Conservation (phyloP, 1,284 basidiomycete genomes). For the Marasmius oreades region DNA sequence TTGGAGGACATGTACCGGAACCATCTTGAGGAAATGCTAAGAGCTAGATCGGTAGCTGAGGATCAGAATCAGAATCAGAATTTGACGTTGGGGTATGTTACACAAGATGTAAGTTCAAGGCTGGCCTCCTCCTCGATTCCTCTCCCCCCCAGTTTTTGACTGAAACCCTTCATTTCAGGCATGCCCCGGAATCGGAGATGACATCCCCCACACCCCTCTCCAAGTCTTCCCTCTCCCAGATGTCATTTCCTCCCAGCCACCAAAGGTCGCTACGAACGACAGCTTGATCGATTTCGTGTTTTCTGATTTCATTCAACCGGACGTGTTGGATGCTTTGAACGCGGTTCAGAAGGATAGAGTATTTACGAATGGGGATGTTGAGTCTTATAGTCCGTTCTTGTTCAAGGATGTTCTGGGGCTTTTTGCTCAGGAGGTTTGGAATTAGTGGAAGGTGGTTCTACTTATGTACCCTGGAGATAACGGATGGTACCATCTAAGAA, state of each 20-base stretch:
- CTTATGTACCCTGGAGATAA: no score
- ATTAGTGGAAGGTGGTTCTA: constrained; percentile 25
- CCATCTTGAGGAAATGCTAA: constrained; percentile 21
- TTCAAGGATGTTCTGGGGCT: constrained; percentile 51
- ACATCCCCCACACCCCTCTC: constrained; percentile 50
- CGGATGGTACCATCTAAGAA: no score
- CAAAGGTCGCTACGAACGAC: constrained; percentile 44
- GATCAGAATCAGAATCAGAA: constrained; percentile 35
- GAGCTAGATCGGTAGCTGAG: not conserved
- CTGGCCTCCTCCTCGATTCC: not conserved
- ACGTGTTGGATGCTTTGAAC: constrained; percentile 56
- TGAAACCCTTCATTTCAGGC: constrained; percentile 32
- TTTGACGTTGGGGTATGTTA: constrained; percentile 72
- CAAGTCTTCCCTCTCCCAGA: not conserved
- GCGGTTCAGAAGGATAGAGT: constrained; percentile 43
- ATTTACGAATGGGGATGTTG: constrained; percentile 50
- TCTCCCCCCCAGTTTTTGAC: not conserved
- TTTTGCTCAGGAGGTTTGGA: constrained; percentile 62
- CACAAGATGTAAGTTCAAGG: constrained; percentile 50
- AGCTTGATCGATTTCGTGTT: constrained; percentile 67
- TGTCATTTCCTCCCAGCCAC: constrained; percentile 22
- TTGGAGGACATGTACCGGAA: constrained; percentile 49
- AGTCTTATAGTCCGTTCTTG: constrained; percentile 47
- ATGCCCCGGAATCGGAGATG: constrained; percentile 72
- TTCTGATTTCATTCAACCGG: constrained; percentile 57